These are phyloP conservation scores for Antrodiella citrinella DNA, from an alignment of 768 basidiomycete species.

Conservation along the genomic window DNA sequence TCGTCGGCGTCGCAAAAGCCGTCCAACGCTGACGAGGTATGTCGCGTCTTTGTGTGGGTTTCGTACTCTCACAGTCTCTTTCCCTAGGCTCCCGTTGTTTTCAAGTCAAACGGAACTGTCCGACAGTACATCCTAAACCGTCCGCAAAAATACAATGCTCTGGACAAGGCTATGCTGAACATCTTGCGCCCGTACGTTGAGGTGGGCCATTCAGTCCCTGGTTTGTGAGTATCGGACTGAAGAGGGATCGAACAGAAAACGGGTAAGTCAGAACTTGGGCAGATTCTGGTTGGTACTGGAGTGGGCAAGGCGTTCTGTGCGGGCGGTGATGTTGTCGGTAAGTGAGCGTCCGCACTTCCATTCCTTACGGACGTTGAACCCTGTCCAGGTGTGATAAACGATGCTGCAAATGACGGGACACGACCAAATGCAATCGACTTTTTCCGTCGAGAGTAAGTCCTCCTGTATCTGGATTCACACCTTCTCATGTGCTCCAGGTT, in stretches of 20 bases:
- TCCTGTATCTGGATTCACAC: not conserved
- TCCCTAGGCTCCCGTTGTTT: constrained; percentile 42
- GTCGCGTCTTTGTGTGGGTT: constrained; percentile 2
- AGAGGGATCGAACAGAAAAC: constrained; percentile 46
- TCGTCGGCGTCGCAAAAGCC: constrained; percentile 9
- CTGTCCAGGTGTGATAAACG: constrained; percentile 44
- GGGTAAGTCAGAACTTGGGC: constrained; percentile 61
- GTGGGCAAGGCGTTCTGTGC: constrained; percentile 80
- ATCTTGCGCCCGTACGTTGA: constrained; percentile 66
- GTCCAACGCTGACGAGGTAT: constrained; percentile 10
- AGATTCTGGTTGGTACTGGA: constrained; percentile 66
- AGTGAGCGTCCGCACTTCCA: constrained; percentile 24
- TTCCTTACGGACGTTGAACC: not conserved
- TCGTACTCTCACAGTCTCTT: constrained; percentile 5
- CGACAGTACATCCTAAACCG: constrained; percentile 78
- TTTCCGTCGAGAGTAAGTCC: constrained; percentile 81
- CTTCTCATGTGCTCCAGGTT: constrained; percentile 40
- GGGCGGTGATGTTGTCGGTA: constrained; percentile 90
- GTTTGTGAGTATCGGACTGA: not conserved
- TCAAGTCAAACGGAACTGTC: constrained; percentile 55
- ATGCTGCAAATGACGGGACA: constrained; percentile 42
- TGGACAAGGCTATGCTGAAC: constrained; percentile 72
- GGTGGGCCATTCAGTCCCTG: constrained; percentile 33
- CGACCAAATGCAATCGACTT: constrained; percentile 68
- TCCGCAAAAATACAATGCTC: constrained; percentile 71